Conservation (phyloP, 139 green algal genomes). For the Ulvella scutata region DNA sequence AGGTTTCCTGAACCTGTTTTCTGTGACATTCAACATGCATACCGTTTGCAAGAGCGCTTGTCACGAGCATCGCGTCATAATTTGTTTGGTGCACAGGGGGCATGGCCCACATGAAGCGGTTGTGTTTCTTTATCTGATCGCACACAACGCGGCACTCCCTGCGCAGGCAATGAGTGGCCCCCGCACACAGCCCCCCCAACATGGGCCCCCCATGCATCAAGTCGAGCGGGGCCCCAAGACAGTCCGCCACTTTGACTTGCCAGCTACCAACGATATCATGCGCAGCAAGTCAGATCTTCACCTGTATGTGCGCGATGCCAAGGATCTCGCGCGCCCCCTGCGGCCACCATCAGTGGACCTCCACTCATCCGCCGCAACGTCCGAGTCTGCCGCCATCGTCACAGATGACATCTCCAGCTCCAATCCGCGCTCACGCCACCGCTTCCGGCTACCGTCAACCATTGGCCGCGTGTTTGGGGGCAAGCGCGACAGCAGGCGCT, state of each 20-base stretch:
- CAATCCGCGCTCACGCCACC: neutral
- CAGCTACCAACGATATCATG: neutral
- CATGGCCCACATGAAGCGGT: too few species aligned
- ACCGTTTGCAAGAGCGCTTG: too few species aligned
- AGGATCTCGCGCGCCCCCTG: neutral
- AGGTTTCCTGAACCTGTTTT: too few species aligned
- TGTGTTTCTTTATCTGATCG: too few species aligned
- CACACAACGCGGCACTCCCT: too few species aligned
- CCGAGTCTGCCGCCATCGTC: neutral
- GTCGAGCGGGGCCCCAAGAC: neutral
- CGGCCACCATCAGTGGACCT: neutral
- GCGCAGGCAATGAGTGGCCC: neutral
- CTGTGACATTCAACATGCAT: too few species aligned
- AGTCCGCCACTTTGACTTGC: neutral
- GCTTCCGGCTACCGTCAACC: neutral
- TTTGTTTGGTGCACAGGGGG: too few species aligned
- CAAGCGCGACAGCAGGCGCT: neutral
- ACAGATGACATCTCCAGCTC: neutral
- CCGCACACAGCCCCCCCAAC: neutral
- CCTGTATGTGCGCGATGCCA: neutral
- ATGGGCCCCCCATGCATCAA: neutral
- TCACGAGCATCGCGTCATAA: too few species aligned
- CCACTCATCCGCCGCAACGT: too few species aligned
- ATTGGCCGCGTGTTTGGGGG: neutral
- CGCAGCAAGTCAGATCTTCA: constrained; percentile 2